Percentiles rank a stretch among this genome's conserved stretches.
phyloP scores from a whole-genome alignment of 176 grass and related monocot species.

The Triticum timopheevii region DNA sequence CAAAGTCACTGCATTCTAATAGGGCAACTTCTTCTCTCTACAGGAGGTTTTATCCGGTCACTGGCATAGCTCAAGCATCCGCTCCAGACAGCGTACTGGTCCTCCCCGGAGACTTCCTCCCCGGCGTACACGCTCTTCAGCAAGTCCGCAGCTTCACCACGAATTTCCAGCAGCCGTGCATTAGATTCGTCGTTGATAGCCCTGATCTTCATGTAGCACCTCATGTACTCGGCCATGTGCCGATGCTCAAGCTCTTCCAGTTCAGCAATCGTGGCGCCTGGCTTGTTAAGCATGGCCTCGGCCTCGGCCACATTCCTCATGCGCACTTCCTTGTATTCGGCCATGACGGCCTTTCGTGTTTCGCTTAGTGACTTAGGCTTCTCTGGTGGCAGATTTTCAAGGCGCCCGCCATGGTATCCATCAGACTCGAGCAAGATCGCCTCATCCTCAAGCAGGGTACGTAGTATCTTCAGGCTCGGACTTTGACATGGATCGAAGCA shows the following conservation, averaged over 20 bases:
- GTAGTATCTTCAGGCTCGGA: neutral
- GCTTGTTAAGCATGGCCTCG: neutral
- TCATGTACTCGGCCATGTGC: neutral
- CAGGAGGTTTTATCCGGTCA: neutral
- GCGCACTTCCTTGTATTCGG: neutral
- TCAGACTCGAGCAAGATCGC: neutral
- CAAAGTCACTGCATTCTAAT: neutral
- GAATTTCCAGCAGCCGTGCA: neutral
- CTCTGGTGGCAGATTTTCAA: neutral
- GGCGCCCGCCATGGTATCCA: neutral
- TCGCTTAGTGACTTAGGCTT: neutral
- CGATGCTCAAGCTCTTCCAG: neutral
- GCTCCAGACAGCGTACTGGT: neutral
- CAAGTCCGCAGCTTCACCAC: neutral
- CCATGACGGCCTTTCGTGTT: neutral
- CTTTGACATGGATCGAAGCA: neutral
- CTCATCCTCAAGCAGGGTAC: too few species aligned
- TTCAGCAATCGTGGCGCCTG: neutral
- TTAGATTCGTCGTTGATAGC: neutral
- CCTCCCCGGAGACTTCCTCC: constrained; percentile 17
- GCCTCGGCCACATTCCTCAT: neutral
- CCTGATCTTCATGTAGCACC: neutral
- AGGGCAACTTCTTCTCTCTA: neutral
- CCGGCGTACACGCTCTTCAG: neutral
- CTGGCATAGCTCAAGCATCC: neutral